A percentile compares a stretch with the other conserved stretches of the same genome.
Evolutionary conservation across 1,139 yeast species (phyloP).

Genomic region (Pichia sp.): DNA sequence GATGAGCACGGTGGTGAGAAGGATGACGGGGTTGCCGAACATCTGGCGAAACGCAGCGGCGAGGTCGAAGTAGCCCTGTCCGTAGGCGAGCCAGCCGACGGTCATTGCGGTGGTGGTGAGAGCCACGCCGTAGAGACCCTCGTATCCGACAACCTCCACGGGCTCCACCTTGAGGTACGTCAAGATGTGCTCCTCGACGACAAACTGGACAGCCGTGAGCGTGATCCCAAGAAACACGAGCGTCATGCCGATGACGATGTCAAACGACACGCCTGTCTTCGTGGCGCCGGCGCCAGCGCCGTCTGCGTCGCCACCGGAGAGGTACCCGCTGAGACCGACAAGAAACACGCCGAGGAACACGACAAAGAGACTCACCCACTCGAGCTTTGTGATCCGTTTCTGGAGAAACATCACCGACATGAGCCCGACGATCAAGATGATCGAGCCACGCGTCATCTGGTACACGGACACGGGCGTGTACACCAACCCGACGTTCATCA

Average conservation of each 20-base stretch:
- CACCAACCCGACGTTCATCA: constrained; percentile 70
- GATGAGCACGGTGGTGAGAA: constrained; percentile 54
- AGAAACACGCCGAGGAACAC: constrained; percentile 67
- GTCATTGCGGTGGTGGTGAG: constrained; percentile 45
- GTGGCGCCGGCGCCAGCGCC: not conserved
- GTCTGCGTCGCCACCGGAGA: constrained; percentile 10
- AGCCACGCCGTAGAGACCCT: constrained; percentile 63
- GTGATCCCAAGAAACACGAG: constrained; percentile 60
- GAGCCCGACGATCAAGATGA: constrained; percentile 72
- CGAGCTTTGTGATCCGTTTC: constrained; percentile 52
- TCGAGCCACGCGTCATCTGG: constrained; percentile 80
- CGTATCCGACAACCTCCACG: constrained; percentile 65
- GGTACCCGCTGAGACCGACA: constrained; percentile 66
- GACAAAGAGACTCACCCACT: constrained; percentile 61
- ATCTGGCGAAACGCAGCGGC: constrained; percentile 49
- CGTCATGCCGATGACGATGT: constrained; percentile 49
- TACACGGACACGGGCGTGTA: constrained; percentile 79
- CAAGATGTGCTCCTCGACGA: constrained; percentile 68
- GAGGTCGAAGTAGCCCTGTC: constrained; percentile 55
- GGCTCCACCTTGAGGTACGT: constrained; percentile 54
- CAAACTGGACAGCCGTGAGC: constrained; percentile 72
- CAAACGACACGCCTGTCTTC: constrained; percentile 22
- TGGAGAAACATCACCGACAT: constrained; percentile 63
- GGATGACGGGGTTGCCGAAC: constrained; percentile 39
- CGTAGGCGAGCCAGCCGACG: constrained; percentile 41